Base-by-base conservation (phyloP, 2,329 filamentous ascomycete species). In the Pseudopithomyces chartarum region DNA sequence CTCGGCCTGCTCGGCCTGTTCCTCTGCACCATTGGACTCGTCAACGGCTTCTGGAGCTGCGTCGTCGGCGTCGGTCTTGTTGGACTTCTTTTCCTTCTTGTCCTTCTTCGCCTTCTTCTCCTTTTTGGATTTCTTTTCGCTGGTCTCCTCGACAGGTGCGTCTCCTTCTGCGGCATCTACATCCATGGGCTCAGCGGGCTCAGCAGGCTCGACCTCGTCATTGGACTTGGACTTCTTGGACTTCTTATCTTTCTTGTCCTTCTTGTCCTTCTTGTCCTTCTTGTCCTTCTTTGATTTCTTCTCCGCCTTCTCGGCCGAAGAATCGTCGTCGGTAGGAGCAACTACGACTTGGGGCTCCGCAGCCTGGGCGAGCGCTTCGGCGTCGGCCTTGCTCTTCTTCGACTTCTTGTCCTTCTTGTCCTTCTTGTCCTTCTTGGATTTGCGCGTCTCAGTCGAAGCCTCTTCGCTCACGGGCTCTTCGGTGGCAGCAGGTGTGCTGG, bases 91-190 rank as follows among this genome's bases (percentile, higher is more conserved):
- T 56, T 70, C 68, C 2, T 68, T 66, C 33, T 67, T 65, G 36
- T 66, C 65, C 20, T 69, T 66, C 36, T 67, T 65, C 34, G 52
- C 54, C 49, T 70, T 65, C 53, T 69, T 69, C 3, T 65, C 63
- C 52, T 67, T 71, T 54, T 71, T 70, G 0, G 62, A 55, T 40
- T 64, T 65, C 54, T 68, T 70, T 56, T 65, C 64, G 15, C 20
- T 10, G 12, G 29, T 5, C 5, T 60, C 55, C n/a, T 52, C 53
- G 17, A 61, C 62, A 32, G 54, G 54, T 13, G 32, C 51, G 5
- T 64, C 60, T 36, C 66, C 63, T 20, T 45, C 45, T 36, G 51
- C 44, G 34, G 47, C 58, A 22, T 62, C 59, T 19, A 58, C 40
- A 22, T 58, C 48, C 38, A 57, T 59, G 5, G 54, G 45, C 11